phyloP scores from a whole-genome alignment of 768 basidiomycete genomes.

The Tubosaeta brunneosetosa region DNA sequence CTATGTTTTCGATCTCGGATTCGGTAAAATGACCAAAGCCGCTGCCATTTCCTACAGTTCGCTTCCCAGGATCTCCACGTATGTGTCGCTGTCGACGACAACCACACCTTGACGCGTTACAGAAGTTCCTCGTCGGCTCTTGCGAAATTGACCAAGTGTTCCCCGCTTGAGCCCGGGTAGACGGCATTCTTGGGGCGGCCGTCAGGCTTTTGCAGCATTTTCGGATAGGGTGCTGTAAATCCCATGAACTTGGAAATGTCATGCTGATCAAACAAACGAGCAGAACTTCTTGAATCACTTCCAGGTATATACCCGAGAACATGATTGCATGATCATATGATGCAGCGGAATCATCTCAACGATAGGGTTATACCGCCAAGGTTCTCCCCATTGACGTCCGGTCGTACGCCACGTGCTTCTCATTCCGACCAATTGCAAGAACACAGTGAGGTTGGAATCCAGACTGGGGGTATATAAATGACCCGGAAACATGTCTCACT shows the following conservation, averaged over 20 bases:
- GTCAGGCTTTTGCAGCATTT: too few relatives aligned
- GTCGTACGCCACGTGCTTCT: not conserved
- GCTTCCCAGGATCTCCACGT: conserved; percentile 54
- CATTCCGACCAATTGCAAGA: not conserved
- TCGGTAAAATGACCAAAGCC: conserved; percentile 47
- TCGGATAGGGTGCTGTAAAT: too few relatives aligned
- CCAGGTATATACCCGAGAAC: too few relatives aligned
- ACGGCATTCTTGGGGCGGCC: conserved; percentile 43
- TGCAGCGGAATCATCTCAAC: not conserved
- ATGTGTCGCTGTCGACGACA: conserved; percentile 17
- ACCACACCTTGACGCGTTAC: conserved; percentile 42
- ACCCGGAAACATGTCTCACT: too few relatives aligned
- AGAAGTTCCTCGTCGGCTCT: conserved; percentile 58
- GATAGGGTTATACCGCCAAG: not conserved
- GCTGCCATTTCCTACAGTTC: conserved; percentile 58
- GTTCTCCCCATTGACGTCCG: not conserved
- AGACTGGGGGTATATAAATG: not conserved
- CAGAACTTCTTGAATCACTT: too few relatives aligned
- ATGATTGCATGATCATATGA: too few relatives aligned
- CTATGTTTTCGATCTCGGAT: conserved; percentile 58
- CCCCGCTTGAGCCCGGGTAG: conserved; percentile 42
- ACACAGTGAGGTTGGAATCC: not conserved
- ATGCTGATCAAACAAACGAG: too few relatives aligned
- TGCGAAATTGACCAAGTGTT: conserved; percentile 50
- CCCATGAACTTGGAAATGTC: too few relatives aligned